Conservation (phyloP, 2,329 filamentous ascomycete species). For the Pseudogymnoascus sp. region DNA sequence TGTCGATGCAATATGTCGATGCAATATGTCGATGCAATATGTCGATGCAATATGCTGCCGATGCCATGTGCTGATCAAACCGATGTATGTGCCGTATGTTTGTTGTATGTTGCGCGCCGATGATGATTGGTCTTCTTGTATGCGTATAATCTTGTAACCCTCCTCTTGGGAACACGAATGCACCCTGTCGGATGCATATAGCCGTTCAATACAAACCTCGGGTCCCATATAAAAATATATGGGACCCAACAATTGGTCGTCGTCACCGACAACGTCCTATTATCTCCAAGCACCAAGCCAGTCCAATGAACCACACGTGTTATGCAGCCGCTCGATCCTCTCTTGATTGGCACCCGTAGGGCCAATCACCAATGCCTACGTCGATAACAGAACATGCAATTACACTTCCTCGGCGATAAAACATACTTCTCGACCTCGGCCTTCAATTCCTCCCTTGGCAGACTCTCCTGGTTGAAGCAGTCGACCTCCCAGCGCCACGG, state of each 20-base stretch:
- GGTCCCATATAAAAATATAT: background rate
- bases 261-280: background rate
- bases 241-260: background rate
- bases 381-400: background rate
- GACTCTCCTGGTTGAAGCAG: background rate
- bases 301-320: background rate
- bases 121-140: background rate
- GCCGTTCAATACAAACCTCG: background rate
- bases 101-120: background rate
- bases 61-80: background rate
- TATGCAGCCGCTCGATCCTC: background rate
- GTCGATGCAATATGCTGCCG: background rate
- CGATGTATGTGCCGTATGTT: background rate
- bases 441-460: background rate
- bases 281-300: background rate
- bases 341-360: background rate
- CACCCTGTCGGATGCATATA: background rate
- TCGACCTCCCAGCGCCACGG: background rate
- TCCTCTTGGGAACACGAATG: background rate
- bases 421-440: background rate
- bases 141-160: background rate
- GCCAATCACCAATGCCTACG: background rate
- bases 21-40: background rate
- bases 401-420: background rate
- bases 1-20: background rate